Conservation (phyloP, 139 green algal species). For the Chlamydomonas eustigma region DNA sequence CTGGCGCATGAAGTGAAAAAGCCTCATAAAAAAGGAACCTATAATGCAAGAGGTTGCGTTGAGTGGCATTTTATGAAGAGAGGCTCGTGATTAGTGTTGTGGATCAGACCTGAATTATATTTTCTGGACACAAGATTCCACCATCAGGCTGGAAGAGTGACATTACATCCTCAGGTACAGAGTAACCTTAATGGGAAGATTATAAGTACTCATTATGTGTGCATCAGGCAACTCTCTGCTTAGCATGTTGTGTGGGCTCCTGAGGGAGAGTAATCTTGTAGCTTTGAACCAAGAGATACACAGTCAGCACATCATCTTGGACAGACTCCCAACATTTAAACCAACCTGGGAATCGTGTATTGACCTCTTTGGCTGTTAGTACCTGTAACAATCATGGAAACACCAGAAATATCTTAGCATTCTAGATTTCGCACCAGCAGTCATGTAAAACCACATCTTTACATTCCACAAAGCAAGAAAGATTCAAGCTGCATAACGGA, state of each 20-base stretch:
- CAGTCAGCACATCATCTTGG: neutral
- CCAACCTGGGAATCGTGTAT: conserved; percentile 7
- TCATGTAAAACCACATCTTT: neutral
- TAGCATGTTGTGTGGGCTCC: too few relatives aligned
- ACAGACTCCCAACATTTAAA: too few relatives aligned
- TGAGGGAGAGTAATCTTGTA: too few relatives aligned
- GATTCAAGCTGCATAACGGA: too few relatives aligned
- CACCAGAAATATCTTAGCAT: neutral
- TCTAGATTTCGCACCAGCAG: neutral
- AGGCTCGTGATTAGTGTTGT: too few relatives aligned
- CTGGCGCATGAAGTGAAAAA: too few relatives aligned
- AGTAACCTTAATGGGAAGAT: conserved; percentile 9
- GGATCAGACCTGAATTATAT: conserved; percentile 11
- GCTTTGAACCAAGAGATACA: neutral
- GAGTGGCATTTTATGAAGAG: too few relatives aligned
- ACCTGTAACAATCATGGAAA: neutral
- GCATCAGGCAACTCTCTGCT: too few relatives aligned
- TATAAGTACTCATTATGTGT: too few relatives aligned
- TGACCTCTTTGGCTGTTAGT: neutral
- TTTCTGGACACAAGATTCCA: conserved; percentile 9
- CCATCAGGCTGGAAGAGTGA: conserved; percentile 9
- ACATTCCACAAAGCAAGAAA: too few relatives aligned
- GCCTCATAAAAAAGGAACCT: too few relatives aligned
- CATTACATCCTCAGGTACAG: conserved; percentile 3
- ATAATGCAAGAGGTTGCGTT: too few relatives aligned